Evolutionary conservation across 176 grass and related monocot genomes (phyloP).

Genomic region (Cenchrus americanus): DNA sequence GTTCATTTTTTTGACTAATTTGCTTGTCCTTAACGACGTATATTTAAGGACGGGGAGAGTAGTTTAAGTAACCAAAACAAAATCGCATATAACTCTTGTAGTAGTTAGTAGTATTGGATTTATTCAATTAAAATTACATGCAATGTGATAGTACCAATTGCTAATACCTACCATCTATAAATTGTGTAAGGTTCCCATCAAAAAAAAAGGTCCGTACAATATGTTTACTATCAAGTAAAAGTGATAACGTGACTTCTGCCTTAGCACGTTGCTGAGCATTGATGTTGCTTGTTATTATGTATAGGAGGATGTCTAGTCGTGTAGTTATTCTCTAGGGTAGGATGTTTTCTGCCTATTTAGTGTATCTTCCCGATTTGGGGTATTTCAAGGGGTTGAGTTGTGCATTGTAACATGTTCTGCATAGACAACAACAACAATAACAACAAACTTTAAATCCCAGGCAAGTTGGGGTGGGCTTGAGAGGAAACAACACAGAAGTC

Average conservation of each 20-base stretch:
- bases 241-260: neutral
- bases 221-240: slow-evolving; percentile 20
- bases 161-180: neutral
- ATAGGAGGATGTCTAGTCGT: neutral
- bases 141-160: neutral
- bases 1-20: too few relatives aligned
- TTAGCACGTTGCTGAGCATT: slow-evolving; percentile 15
- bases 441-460: neutral
- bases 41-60: neutral
- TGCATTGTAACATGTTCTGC: neutral
- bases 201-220: slow-evolving; percentile 7
- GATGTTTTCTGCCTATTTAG: neutral
- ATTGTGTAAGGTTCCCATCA: slow-evolving; percentile 5
- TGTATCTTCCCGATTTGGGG: neutral
- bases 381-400: neutral
- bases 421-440: neutral
- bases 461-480: neutral
- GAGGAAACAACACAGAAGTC: neutral
- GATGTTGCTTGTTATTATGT: neutral
- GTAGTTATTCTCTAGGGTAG: neutral
- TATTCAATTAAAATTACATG: neutral
- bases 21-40: too few relatives aligned
- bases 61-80: slow-evolving; percentile 22
- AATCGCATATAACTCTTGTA: neutral
- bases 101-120: neutral